Percentiles rank a stretch among this genome's conserved stretches.
These are phyloP conservation scores for Populus deltoides DNA, from an alignment of 345 rosid genomes.

Conservation along the genomic window DNA sequence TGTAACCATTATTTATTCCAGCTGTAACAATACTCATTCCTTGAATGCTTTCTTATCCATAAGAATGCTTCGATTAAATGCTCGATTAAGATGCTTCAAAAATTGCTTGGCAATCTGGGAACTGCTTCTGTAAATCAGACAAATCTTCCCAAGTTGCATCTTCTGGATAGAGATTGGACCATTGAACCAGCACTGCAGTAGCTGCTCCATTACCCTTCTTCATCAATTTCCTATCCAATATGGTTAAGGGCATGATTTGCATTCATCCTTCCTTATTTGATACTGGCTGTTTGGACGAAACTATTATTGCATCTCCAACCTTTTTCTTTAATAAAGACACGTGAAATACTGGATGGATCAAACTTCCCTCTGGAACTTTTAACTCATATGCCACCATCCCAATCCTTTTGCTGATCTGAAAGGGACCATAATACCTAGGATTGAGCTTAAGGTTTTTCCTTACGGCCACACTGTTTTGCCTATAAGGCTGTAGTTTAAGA, in stretches of 20 bases:
- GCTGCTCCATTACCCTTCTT: too few species aligned
- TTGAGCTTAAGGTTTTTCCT: neutral
- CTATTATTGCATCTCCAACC: neutral
- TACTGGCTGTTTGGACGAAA: accelerated
- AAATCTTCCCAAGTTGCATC: too few species aligned
- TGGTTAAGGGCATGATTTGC: neutral
- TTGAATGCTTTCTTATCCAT: too few species aligned
- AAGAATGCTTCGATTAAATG: too few species aligned
- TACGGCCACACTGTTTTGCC: neutral
- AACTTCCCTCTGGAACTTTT: neutral
- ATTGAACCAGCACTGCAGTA: too few species aligned
- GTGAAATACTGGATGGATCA: neutral
- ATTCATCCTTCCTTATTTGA: neutral
- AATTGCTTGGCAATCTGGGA: too few species aligned
- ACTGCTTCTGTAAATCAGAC: too few species aligned
- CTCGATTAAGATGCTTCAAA: too few species aligned
- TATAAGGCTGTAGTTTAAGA: neutral
- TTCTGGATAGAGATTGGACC: neutral
- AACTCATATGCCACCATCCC: neutral
- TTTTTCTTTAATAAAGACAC: neutral
- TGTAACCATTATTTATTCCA: too few species aligned
- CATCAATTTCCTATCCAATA: neutral
- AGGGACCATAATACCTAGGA: neutral
- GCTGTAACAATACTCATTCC: too few species aligned
- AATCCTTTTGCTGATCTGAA: neutral